These are phyloP conservation scores for Bassia scoparia DNA, from an alignment of 148 eudicot species.

Conservation along the genomic window DNA sequence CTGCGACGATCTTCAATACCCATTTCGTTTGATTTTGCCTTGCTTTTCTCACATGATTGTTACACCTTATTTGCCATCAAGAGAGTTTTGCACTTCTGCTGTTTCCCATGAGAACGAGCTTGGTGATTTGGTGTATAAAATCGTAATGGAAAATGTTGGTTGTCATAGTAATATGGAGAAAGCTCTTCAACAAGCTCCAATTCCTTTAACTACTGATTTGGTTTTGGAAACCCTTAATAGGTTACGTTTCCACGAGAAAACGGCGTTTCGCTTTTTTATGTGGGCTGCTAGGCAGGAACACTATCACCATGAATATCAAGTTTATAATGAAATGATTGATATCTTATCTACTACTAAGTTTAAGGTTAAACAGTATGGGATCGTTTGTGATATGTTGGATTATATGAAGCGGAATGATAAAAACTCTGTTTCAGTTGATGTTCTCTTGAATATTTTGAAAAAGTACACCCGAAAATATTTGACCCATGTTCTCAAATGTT, in stretches of 20 bases:
- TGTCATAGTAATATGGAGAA: slow-evolving; percentile 46
- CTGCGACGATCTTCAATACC: neutral
- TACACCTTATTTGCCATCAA: neutral
- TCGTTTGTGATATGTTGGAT: slow-evolving; percentile 80
- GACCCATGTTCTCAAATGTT: slow-evolving; percentile 65
- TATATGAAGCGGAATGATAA: slow-evolving; percentile 75
- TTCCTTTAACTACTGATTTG: slow-evolving; percentile 49
- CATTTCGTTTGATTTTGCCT: slow-evolving; percentile 3
- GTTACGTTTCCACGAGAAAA: slow-evolving; percentile 68
- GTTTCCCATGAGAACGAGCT: slow-evolving; percentile 3
- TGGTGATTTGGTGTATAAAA: slow-evolving; percentile 41
- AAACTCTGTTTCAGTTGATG: slow-evolving; percentile 64
- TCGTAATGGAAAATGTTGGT: slow-evolving; percentile 35
- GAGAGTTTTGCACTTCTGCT: slow-evolving; percentile 5
- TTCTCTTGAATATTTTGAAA: slow-evolving; percentile 53
- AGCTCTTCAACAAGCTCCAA: slow-evolving; percentile 39
- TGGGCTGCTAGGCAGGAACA: slow-evolving; percentile 73
- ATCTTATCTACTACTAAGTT: slow-evolving; percentile 74
- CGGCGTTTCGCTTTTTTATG: slow-evolving; percentile 86
- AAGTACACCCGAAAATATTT: slow-evolving; percentile 72
- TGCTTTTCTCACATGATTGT: neutral
- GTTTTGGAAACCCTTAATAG: slow-evolving; percentile 53
- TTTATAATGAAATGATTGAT: slow-evolving; percentile 81
- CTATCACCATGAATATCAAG: slow-evolving; percentile 62
- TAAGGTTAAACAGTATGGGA: slow-evolving; percentile 63